Percentiles rank a stretch among this genome's conserved stretches.
Evolutionary conservation across 78 protist species (phyloP).

Genomic region (Dictyostelium brefeldianum): DNA sequence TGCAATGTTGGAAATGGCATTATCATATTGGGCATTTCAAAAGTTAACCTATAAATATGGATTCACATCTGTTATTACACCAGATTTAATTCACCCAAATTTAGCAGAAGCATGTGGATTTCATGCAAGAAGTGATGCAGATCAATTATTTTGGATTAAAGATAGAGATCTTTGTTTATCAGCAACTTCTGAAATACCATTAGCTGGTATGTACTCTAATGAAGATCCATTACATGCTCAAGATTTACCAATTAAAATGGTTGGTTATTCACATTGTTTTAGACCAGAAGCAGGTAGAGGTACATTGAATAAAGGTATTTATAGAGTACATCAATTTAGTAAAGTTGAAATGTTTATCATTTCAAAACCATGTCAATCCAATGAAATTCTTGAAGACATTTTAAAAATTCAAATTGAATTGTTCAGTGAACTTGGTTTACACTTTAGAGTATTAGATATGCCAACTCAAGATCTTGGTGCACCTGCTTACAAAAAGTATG

Average conservation of each 20-base stretch:
- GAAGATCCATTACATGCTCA: background rate
- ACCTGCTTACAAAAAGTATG: conserved; percentile 92
- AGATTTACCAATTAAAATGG: conserved; percentile 83
- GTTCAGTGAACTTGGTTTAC: conserved; percentile 79
- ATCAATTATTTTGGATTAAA: conserved; percentile 40
- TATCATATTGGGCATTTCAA: conserved; percentile 72
- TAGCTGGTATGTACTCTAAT: conserved; percentile 83
- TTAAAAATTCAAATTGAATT: conserved; percentile 71
- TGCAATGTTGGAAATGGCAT: conserved; percentile 86
- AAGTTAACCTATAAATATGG: conserved; percentile 29
- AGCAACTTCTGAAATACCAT: conserved; percentile 94
- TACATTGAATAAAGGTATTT: conserved; percentile 85
- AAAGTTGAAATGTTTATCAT: conserved; percentile 95
- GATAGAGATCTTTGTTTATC: conserved; percentile 80
- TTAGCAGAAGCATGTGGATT: conserved; percentile 88
- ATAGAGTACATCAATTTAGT: conserved; percentile 94
- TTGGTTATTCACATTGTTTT: conserved; percentile 91
- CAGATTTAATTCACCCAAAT: conserved; percentile 76
- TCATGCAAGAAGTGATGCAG: conserved; percentile 78
- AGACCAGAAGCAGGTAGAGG: conserved; percentile 88
- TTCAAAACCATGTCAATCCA: conserved; percentile 66
- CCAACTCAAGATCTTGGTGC: conserved; percentile 91
- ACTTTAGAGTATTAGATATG: conserved; percentile 91
- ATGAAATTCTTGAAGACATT: conserved; percentile 22
- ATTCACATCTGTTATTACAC: conserved; percentile 74